A percentile compares a stretch with the other conserved stretches of the same genome.
phyloP scores from a whole-genome alignment of 495 filamentous ascomycete species.

The Xylaria sp. region DNA sequence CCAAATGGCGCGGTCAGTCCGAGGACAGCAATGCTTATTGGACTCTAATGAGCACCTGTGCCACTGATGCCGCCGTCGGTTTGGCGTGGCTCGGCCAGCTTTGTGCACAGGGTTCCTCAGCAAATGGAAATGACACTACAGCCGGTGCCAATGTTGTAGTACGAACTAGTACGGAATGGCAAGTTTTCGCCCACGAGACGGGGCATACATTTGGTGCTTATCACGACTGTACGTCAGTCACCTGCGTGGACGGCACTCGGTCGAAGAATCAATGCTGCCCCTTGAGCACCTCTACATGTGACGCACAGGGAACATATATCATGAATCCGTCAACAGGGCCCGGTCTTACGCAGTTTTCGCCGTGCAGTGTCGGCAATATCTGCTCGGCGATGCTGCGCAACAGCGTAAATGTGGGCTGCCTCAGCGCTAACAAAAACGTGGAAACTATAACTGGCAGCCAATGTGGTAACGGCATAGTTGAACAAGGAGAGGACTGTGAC shows the following conservation, averaged over 20 bases:
- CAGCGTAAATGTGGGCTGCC: constrained; percentile 76
- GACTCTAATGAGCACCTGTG: constrained; percentile 88
- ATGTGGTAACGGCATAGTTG: constrained; percentile 97
- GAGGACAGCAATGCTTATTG: constrained; percentile 87
- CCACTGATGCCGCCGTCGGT: constrained; percentile 86
- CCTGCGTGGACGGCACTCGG: constrained; percentile 68
- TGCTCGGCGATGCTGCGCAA: constrained; percentile 88
- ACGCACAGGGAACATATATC: constrained; percentile 80
- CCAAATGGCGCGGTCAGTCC: constrained; percentile 77
- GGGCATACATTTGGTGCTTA: constrained; percentile 97
- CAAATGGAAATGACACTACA: constrained; percentile 66
- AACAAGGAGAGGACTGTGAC: constrained; percentile 93
- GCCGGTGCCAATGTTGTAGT: constrained; percentile 91
- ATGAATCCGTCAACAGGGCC: constrained; percentile 91
- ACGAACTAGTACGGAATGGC: constrained; percentile 85
- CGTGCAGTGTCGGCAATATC: constrained; percentile 90
- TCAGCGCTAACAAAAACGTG: constrained; percentile 82
- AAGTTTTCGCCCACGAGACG: constrained; percentile 94
- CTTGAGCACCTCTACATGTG: constrained; percentile 68
- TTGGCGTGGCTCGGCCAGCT: constrained; percentile 92
- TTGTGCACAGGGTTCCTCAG: constrained; percentile 67
- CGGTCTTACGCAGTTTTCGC: constrained; percentile 79
- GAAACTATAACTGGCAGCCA: constrained; percentile 84
- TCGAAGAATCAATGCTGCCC: constrained; percentile 87
- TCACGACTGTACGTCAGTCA: constrained; percentile 79